Percentiles rank a stretch among this genome's conserved stretches.
phyloP scores from a whole-genome alignment of 2,329 filamentous ascomycete species.

The Sphaerulina vaccinii region DNA sequence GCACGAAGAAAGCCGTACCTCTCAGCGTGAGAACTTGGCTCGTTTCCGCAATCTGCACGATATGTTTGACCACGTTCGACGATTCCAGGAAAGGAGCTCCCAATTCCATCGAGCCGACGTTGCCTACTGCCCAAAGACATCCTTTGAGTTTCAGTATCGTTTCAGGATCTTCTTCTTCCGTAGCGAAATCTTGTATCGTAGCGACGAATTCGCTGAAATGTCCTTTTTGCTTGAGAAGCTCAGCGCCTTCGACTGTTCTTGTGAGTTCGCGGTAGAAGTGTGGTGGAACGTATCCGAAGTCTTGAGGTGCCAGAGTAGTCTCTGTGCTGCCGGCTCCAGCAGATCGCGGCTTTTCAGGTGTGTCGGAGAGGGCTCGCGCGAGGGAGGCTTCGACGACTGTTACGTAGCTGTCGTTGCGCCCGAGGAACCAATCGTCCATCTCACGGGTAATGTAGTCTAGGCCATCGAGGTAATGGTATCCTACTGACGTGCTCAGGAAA shows the following conservation, averaged over 20 bases:
- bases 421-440: slow-evolving; percentile 99
- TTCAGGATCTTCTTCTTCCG: slow-evolving; percentile 81
- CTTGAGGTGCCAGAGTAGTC: slow-evolving; percentile 49
- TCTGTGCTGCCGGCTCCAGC: slow-evolving; percentile 44
- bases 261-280: slow-evolving; percentile 97
- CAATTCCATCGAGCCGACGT: slow-evolving; percentile 96
- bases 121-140: slow-evolving; percentile 95
- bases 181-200: slow-evolving; percentile 83
- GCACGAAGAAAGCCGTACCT: slow-evolving; percentile 93
- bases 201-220: slow-evolving; percentile 92
- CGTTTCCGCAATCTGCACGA: slow-evolving; percentile 82
- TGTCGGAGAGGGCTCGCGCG: slow-evolving; percentile 72
- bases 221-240: slow-evolving; percentile 83
- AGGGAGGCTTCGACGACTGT: slow-evolving; percentile 92
- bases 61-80: slow-evolving; percentile 80
- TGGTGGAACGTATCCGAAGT: slow-evolving; percentile 71
- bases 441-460: slow-evolving; percentile 98
- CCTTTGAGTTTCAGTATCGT: slow-evolving; percentile 91
- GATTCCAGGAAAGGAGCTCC: slow-evolving; percentile 91
- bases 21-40: slow-evolving; percentile 90
- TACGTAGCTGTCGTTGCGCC: slow-evolving; percentile 95
- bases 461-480: slow-evolving; percentile 95
- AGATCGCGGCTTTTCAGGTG: slow-evolving; percentile 52
- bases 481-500: slow-evolving; percentile 92
- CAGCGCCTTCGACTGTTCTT: slow-evolving; percentile 87